Evolutionary conservation across 257 asterid genomes (phyloP), one percentile per base, ranked within the genome.

Genomic region (Capsicum baccatum): DNA sequence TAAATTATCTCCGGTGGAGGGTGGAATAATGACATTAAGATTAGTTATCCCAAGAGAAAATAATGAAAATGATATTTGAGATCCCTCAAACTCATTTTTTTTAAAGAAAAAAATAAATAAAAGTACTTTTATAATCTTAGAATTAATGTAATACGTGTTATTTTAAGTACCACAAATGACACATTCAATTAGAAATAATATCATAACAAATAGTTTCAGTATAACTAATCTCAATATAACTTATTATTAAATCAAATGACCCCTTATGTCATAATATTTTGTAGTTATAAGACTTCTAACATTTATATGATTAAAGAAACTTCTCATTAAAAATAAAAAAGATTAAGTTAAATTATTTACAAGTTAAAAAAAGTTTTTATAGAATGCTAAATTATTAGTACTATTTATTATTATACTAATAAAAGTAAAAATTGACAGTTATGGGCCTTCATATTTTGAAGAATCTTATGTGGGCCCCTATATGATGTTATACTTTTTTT

Each of bases 381-480:
- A 6, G 15, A 15, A 62, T 62, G 16, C 9, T 62, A 19, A 19
- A 3, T 54, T 54, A 26, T 26, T 26, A 26, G 26, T 26, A 26
- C 26, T 26, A 26, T 26, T 26, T 26, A 26, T 9, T 9, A 19
- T 0, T 62, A 1, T 63, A 21, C 69, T 63, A 21, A 11, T 0
- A 21, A 21, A 63, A 63, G 69, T 21, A 21, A 63, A 63, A 21
- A 63, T 21, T 63, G 42, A 21, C 47, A 76, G 48, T 14, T 21
- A 76, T 21, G 44, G 69, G 79, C 44, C 21, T 16, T 83, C 70
- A 62, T 52, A 3, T 60, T 21, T 62, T 64, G 69, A 26, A 79
- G 73, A 83, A 87, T 87, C 88, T 64, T 60, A 79, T 47, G 84
- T 82, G 81, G 88, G 69, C 56, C 90, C 83, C 39, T 3, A 21